phyloP scores from a whole-genome alignment of 1,139 yeast genomes.

The Taiozyma onychis region DNA sequence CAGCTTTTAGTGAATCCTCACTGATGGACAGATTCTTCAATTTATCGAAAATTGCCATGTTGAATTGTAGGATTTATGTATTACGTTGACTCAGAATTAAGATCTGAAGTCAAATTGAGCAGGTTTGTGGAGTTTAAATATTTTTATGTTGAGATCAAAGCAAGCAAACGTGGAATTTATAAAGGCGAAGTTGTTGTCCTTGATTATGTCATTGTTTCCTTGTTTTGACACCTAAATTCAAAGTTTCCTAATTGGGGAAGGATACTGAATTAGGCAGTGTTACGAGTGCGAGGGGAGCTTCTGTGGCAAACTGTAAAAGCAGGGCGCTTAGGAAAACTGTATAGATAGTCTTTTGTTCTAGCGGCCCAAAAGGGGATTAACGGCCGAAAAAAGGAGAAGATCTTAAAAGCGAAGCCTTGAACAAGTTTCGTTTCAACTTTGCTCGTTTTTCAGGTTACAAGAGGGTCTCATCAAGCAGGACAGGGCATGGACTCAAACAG shows the following conservation, averaged over 20 bases:
- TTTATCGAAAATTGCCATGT: conserved; percentile 10
- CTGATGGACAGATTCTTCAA: conserved; percentile 7
- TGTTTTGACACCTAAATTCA: background rate
- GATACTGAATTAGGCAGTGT: background rate
- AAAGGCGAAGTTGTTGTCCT: background rate
- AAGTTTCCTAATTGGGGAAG: background rate
- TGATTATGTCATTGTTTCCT: background rate
- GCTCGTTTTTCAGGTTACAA: background rate
- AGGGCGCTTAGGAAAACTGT: too few relatives aligned
- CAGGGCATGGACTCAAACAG: background rate
- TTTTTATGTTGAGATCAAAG: background rate
- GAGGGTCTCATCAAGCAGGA: background rate
- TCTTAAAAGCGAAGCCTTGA: background rate
- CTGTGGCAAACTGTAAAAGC: too few relatives aligned
- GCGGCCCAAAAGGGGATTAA: background rate
- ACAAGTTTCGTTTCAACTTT: background rate
- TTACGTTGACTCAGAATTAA: too few relatives aligned
- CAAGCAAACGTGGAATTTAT: background rate
- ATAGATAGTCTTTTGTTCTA: too few relatives aligned
- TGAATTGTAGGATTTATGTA: background rate
- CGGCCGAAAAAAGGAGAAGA: background rate
- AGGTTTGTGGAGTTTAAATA: background rate
- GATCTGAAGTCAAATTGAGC: background rate
- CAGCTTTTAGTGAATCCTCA: conserved; percentile 11
- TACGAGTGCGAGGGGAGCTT: background rate